phyloP scores from a whole-genome alignment of 2,329 filamentous ascomycete genomes.

The Aspergillus pseudonomiae region DNA sequence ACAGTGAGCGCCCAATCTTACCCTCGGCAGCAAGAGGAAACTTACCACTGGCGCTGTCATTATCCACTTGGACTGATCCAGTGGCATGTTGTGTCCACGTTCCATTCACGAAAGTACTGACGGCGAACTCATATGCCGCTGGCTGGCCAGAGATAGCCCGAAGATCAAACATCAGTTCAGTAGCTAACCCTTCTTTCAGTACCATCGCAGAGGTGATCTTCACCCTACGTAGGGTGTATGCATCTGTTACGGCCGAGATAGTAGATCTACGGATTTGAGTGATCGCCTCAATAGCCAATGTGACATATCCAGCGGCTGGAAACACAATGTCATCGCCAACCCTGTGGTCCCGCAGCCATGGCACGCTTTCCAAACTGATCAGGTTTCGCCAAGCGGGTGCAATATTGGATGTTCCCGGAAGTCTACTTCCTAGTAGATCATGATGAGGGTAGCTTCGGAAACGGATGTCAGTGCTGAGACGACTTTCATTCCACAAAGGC shows the following conservation, averaged over 20 bases:
- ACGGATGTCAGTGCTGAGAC: conserved; percentile 18
- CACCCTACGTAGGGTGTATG: not conserved
- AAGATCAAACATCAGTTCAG: not conserved
- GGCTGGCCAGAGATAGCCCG: not conserved
- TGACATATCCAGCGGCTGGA: conserved; percentile 38
- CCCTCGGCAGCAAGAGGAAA: not conserved
- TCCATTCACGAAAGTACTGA: not conserved
- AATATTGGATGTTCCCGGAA: conserved; percentile 22
- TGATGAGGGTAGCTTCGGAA: conserved; percentile 17
- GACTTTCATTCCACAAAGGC: conserved; percentile 5
- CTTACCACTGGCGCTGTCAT: no score
- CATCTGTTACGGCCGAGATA: not conserved
- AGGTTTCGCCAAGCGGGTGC: conserved; percentile 36
- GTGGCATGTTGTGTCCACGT: not conserved
- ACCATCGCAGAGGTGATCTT: conserved; percentile 13
- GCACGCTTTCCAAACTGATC: conserved; percentile 32
- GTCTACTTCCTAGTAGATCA: conserved; percentile 30
- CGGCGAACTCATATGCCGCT: conserved; percentile 4
- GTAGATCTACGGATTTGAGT: not conserved
- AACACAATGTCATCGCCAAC: conserved; percentile 34
- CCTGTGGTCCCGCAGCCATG: conserved; percentile 41
- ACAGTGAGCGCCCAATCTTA: not conserved
- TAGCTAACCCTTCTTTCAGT: conserved; percentile 12
- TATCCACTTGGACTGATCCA: not conserved
- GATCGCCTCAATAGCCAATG: conserved; percentile 37